A percentile compares a stretch with the other conserved stretches of the same genome.
These are phyloP conservation scores for Penicillium odoratum DNA, from an alignment of 495 filamentous ascomycete species.

Conservation along the genomic window DNA sequence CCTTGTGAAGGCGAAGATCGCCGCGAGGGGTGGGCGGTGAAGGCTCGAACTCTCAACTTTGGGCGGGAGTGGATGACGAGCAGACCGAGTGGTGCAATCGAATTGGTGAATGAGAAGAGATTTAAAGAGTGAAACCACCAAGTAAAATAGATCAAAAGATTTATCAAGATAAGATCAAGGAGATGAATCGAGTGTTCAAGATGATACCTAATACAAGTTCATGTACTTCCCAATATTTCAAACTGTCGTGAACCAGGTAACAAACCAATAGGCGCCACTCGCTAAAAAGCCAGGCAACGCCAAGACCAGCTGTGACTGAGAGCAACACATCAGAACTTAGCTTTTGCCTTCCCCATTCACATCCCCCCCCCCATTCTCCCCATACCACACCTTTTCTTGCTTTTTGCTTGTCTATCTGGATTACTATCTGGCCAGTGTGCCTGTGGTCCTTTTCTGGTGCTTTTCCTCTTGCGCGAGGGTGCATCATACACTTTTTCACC, in stretches of 20 bases:
- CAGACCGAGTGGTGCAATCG: conserved; percentile 12
- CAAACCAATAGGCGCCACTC: conserved; percentile 34
- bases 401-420: conserved; percentile 34
- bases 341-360: conserved; percentile 36
- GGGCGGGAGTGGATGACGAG: conserved; percentile 25
- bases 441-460: conserved; percentile 36
- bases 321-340: conserved; percentile 37
- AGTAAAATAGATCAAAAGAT: background rate
- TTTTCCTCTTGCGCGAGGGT: conserved; percentile 45
- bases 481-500: conserved; percentile 26
- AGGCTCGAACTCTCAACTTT: background rate
- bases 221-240: background rate
- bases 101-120: background rate
- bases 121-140: background rate
- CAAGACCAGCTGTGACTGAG: conserved; percentile 32
- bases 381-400: conserved; percentile 27
- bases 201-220: background rate
- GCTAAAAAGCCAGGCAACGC: conserved; percentile 36
- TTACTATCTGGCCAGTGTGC: conserved; percentile 44
- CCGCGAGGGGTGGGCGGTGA: conserved; percentile 28
- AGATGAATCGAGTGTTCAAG: background rate
- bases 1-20: conserved; percentile 15
- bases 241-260: background rate
- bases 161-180: background rate
- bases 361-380: conserved; percentile 26